Conservation (phyloP, 2,329 filamentous ascomycete genomes). For the Anthostomella pinea region DNA sequence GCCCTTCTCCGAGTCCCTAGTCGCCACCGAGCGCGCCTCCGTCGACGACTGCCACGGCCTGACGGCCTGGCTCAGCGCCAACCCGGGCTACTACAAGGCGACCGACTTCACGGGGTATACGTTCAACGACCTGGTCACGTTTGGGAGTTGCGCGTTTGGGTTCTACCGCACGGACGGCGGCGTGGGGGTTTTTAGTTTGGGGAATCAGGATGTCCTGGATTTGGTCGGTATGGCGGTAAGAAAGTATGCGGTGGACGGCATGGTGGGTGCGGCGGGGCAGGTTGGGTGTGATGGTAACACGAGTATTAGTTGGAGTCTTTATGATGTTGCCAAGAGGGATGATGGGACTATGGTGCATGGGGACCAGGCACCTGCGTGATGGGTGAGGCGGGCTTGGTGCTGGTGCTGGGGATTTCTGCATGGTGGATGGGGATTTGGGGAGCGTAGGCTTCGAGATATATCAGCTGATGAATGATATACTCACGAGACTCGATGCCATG, state of each 20-base stretch:
- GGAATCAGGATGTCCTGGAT: background rate
- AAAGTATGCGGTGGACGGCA: background rate
- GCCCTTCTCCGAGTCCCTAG: background rate
- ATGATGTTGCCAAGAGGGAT: background rate
- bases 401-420: no score
- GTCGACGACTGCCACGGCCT: background rate
- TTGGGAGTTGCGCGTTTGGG: background rate
- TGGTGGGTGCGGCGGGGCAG: background rate
- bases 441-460: no score
- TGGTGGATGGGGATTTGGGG: no score
- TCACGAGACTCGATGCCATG: no score
- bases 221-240: background rate
- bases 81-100: background rate
- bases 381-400: no score
- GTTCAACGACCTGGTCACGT: background rate
- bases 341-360: slow-evolving; percentile 1
- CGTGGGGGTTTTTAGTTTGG: background rate
- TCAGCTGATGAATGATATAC: no score
- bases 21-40: background rate
- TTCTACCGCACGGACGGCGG: background rate
- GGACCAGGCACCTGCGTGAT: no score
- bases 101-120: background rate
- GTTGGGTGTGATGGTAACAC: background rate
- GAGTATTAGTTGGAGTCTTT: background rate
- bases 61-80: background rate